Percentiles rank a stretch among this genome's conserved stretches.
Conservation (phyloP, 2,329 filamentous ascomycete genomes). For the Alternaria sp. region DNA sequence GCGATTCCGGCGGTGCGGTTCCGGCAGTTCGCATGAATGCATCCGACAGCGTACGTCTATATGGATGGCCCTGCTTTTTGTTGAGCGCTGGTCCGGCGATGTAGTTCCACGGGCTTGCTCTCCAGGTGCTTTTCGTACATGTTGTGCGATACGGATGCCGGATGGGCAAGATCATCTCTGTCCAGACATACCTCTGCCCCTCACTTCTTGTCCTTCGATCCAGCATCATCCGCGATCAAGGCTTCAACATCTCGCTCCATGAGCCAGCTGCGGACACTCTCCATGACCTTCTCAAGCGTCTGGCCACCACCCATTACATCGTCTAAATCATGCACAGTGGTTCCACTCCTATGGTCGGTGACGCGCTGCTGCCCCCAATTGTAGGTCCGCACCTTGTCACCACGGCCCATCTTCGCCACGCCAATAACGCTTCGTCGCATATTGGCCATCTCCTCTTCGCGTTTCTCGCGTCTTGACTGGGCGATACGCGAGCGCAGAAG, state of each 20-base stretch:
- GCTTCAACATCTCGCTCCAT: constrained; percentile 75
- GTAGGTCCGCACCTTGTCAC: constrained; percentile 94
- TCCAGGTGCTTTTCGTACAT: not conserved
- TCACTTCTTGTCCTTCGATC: constrained; percentile 16
- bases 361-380: constrained; percentile 81
- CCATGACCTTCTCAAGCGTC: constrained; percentile 75
- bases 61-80: not conserved
- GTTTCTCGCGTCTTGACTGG: constrained; percentile 76
- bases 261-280: constrained; percentile 78
- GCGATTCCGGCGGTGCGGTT: not conserved
- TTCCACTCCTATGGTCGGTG: constrained; percentile 83
- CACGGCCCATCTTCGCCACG: constrained; percentile 80
- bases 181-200: not conserved
- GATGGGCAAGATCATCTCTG: not conserved
- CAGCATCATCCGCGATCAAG: constrained; percentile 58
- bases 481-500: constrained; percentile 83
- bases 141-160: not conserved
- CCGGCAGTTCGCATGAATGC: not conserved
- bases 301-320: constrained; percentile 79
- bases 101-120: not conserved
- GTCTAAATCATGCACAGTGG: constrained; percentile 80
- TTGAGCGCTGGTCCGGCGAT: not conserved
- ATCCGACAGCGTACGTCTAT: not conserved
- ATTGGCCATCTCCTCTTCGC: constrained; percentile 78
- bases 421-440: constrained; percentile 81